Evolutionary conservation across 2,329 filamentous ascomycete species (phyloP), one percentile per base, ranked within the genome.

Genomic region (Trichoderma cornu-damae): DNA sequence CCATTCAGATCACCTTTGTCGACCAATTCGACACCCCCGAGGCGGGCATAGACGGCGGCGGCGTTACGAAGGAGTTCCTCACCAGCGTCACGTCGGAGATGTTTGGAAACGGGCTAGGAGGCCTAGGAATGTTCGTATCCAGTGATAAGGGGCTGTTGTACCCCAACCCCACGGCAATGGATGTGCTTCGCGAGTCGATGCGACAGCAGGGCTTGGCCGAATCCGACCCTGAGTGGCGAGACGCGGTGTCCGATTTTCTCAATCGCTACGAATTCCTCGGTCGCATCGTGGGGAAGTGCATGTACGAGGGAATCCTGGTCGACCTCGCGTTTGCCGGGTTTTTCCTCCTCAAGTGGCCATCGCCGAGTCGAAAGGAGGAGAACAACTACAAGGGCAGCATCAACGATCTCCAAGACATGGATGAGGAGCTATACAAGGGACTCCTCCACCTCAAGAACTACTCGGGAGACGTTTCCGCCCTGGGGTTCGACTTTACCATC

Each of bases 61-160:
- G 94, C 61, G 94, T 99, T 7, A 96, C 93, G 2, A 99, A 99
- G 65, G 94, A 99, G 67, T 99, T 99, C 61, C 78, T 99, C 11
- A 96, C 87, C 1, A 94, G 89, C 61, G 84, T 96, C 48, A 96
- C 90, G 1, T 86, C 81, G 18, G 89, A 96, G 69, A 91, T 91
- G 0, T 96, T 97, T 67, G 81, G 80, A 2, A 74, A 77, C 18
- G 75, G 77, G 2, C 75, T 81, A 14, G 59, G 59, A 11, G 61
- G 61, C 3, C 47, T 63, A 1, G 78, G 80, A 40, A 81, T 95
- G 67, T 99, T 99, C 67, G 77, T 85, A 4, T 86, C 90, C 52
- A 99, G 95, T 68, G 86, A 89, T 60, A 85, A 93, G 63, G 92
- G 95, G 64, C 75, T 95, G 3, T 78, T 96, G 6, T 96, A 94